Conservation (phyloP, 768 basidiomycete genomes). For the Mycena chlorophos region DNA sequence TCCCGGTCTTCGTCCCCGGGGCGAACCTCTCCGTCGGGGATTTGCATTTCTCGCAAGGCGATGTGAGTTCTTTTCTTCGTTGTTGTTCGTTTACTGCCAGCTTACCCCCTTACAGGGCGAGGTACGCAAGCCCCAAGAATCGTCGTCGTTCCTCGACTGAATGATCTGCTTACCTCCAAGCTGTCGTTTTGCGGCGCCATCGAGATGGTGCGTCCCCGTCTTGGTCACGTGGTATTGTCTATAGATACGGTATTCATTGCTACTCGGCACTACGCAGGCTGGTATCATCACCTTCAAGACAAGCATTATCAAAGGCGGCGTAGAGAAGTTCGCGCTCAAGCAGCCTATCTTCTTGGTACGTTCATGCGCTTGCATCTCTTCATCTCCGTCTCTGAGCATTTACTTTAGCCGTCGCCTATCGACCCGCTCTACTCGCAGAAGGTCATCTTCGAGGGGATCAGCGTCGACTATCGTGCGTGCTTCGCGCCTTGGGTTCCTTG, state of each 20-base stretch:
- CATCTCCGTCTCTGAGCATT: background rate
- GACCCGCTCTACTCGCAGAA: constrained; percentile 77
- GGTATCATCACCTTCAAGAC: constrained; percentile 73
- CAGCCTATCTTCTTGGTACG: constrained; percentile 74
- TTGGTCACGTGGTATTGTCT: too few species aligned
- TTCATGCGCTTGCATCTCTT: background rate
- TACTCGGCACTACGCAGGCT: constrained; percentile 38
- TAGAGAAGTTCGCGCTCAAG: constrained; percentile 72
- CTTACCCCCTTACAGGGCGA: constrained; percentile 62
- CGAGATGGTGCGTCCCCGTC: constrained; percentile 55
- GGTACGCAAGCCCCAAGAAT: constrained; percentile 32
- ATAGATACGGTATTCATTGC: background rate
- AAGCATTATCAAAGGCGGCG: constrained; percentile 71
- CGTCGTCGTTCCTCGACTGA: background rate
- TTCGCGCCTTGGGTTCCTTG: background rate
- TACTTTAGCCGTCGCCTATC: constrained; percentile 62
- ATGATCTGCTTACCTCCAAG: constrained; percentile 36
- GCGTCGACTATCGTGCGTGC: constrained; percentile 64
- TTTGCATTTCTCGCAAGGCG: constrained; percentile 78
- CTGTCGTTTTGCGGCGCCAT: constrained; percentile 78
- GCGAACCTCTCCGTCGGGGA: constrained; percentile 80
- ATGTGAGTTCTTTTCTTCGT: constrained; percentile 37
- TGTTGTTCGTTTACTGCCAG: constrained; percentile 12
- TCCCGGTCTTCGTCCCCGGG: constrained; percentile 75
- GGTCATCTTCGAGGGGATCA: constrained; percentile 74